A percentile compares a stretch with the other conserved stretches of the same genome.
Conservation (phyloP, 2,329 filamentous ascomycete genomes). For the Ophiostoma himal-ulmi region DNA sequence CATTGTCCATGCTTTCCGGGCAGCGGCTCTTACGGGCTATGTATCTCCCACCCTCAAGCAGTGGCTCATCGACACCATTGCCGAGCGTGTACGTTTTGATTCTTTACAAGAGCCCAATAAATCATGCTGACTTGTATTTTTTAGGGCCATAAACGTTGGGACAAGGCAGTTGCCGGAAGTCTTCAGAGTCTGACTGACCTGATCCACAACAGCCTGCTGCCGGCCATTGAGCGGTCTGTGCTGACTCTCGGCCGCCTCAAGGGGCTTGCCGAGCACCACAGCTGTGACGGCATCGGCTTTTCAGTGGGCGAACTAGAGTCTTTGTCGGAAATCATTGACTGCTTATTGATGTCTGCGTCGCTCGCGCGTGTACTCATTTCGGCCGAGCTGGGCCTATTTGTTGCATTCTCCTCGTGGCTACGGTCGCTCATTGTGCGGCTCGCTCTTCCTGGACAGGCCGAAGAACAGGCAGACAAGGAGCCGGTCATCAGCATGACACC, state of each 20-base stretch:
- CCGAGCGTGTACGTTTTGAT: conserved; percentile 52
- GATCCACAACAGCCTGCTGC: conserved; percentile 81
- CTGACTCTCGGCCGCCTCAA: conserved; percentile 77
- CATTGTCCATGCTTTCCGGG: conserved; percentile 72
- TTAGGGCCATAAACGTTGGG: conserved; percentile 57
- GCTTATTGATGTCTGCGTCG: conserved; percentile 68
- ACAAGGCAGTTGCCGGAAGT: conserved; percentile 73
- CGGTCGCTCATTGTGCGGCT: conserved; percentile 75
- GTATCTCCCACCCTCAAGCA: conserved; percentile 70
- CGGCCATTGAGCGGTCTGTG: conserved; percentile 74
- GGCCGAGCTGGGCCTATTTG: conserved; percentile 72
- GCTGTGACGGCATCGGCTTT: conserved; percentile 58
- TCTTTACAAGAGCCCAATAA: no score
- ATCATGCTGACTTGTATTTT: neutral
- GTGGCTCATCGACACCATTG: conserved; percentile 80
- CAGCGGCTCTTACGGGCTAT: conserved; percentile 77
- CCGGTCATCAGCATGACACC: conserved; percentile 66
- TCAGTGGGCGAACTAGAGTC: conserved; percentile 57
- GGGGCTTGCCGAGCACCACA: conserved; percentile 75
- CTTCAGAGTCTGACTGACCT: conserved; percentile 72
- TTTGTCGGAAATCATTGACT: conserved; percentile 65
- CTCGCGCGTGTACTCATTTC: conserved; percentile 65
- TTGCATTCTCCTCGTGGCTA: conserved; percentile 76
- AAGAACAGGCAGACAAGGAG: conserved; percentile 74
- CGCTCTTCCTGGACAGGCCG: conserved; percentile 58